These are phyloP conservation scores for Karstenula rhodostoma DNA, from an alignment of 2,329 filamentous ascomycete species.

Conservation along the genomic window DNA sequence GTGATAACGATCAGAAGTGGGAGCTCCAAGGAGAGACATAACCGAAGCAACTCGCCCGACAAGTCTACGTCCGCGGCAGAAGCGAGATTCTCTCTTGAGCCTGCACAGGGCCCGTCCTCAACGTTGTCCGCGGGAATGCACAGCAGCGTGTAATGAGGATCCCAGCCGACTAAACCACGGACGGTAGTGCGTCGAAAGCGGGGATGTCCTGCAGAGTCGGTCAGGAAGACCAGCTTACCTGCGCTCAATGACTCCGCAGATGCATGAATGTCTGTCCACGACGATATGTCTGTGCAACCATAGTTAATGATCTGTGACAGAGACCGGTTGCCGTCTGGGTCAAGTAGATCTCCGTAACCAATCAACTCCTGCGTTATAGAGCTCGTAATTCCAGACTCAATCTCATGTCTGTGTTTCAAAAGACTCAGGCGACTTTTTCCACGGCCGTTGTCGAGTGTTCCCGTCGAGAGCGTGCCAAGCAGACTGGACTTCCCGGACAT, in stretches of 20 bases:
- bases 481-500: slow-evolving; percentile 93
- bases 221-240: slow-evolving; percentile 83
- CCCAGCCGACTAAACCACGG: slow-evolving; percentile 91
- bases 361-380: slow-evolving; percentile 94
- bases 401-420: slow-evolving; percentile 91
- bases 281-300: slow-evolving; percentile 82
- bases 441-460: slow-evolving; percentile 87
- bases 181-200: slow-evolving; percentile 89
- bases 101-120: slow-evolving; percentile 60
- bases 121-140: slow-evolving; percentile 84
- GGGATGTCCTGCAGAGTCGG: slow-evolving; percentile 90
- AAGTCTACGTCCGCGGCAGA: slow-evolving; percentile 70
- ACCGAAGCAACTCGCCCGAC: slow-evolving; percentile 79
- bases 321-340: slow-evolving; percentile 19
- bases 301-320: slow-evolving; percentile 75
- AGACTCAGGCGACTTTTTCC: slow-evolving; percentile 89
- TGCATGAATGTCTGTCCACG: slow-evolving; percentile 94
- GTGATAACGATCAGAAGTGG: slow-evolving; percentile 86
- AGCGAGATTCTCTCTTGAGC: slow-evolving; percentile 61
- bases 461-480: slow-evolving; percentile 86
- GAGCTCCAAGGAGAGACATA: slow-evolving; percentile 82
- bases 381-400: slow-evolving; percentile 89
- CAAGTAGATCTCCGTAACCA: slow-evolving; percentile 68
- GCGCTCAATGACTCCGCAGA: slow-evolving; percentile 72
- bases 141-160: slow-evolving; percentile 89